Evolutionary conservation across 177 flowering plant species (phyloP).

Genomic region (Tripterygium wilfordii): DNA sequence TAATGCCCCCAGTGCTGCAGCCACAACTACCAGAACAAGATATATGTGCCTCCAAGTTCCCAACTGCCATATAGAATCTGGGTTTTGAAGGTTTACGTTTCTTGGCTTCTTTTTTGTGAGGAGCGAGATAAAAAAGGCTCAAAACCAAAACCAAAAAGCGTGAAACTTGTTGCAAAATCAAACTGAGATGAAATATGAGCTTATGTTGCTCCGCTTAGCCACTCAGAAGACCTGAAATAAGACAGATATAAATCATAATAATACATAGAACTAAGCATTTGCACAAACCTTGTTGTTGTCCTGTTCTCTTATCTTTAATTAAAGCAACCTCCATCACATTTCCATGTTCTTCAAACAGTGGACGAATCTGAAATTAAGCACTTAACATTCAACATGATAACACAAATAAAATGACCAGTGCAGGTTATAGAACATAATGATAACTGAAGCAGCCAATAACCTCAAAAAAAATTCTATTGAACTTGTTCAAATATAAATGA

Average conservation of each 20-base stretch:
- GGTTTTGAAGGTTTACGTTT: constrained; percentile 31
- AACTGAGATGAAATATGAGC: constrained; percentile 61
- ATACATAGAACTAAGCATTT: constrained; percentile 12
- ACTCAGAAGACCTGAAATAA: constrained; percentile 73
- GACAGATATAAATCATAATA: constrained; percentile 28
- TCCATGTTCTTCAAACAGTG: constrained; percentile 90
- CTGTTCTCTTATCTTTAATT: constrained; percentile 93
- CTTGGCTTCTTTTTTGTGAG: constrained; percentile 48
- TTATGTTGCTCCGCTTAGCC: constrained; percentile 63
- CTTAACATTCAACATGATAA: constrained; percentile 1
- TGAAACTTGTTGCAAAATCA: constrained; percentile 43
- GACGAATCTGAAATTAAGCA: constrained; percentile 71
- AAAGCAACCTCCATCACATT: constrained; percentile 88
- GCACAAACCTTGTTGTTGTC: constrained; percentile 90
- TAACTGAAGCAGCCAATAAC: not conserved
- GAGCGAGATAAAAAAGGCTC: constrained; percentile 27
- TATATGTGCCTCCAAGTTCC: constrained; percentile 33
- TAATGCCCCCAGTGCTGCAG: constrained; percentile 38
- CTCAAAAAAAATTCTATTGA: too few species aligned
- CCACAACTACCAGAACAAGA: constrained; percentile 35
- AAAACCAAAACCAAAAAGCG: constrained; percentile 53
- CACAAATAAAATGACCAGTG: not conserved
- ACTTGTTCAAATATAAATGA: too few species aligned
- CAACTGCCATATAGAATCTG: constrained; percentile 31
- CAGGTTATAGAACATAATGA: not conserved